A percentile compares a stretch with the other conserved stretches of the same genome.
Conservation (phyloP, 2,329 filamentous ascomycete genomes). For the Elsinoe ampelina region DNA sequence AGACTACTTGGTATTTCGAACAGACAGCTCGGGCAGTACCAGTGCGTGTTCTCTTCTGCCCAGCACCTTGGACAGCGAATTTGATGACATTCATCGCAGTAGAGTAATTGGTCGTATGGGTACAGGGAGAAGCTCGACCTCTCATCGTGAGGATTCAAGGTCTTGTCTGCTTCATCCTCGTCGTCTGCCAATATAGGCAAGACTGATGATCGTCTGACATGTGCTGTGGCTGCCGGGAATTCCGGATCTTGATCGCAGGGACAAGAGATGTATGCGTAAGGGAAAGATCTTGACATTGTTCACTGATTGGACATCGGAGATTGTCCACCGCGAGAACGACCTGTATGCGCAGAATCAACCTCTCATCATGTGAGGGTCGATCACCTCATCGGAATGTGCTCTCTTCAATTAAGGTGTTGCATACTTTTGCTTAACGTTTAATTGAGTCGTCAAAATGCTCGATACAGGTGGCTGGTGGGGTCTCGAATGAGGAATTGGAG, state of each 20-base stretch:
- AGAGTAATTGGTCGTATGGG: slow-evolving; percentile 85
- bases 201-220: slow-evolving; percentile 16
- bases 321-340: not conserved
- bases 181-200: slow-evolving; percentile 23
- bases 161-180: slow-evolving; percentile 58
- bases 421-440: not conserved
- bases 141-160: slow-evolving; percentile 77
- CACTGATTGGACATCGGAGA: not conserved
- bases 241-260: slow-evolving; percentile 40
- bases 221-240: slow-evolving; percentile 30
- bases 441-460: not conserved
- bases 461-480: not conserved
- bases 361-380: no score
- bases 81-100: slow-evolving; percentile 95
- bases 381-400: no score
- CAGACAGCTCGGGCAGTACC: slow-evolving; percentile 89
- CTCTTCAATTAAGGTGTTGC: no score
- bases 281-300: slow-evolving; percentile 48
- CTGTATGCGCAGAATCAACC: no score
- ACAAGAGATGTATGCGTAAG: slow-evolving; percentile 57
- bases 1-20: slow-evolving; percentile 94
- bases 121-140: slow-evolving; percentile 88
- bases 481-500: not conserved
- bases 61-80: slow-evolving; percentile 90
- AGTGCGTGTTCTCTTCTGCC: slow-evolving; percentile 85